These are phyloP conservation scores for Dissophora ornata DNA, from an alignment of 192 early-diverging fungal genomes.

Conservation along the genomic window DNA sequence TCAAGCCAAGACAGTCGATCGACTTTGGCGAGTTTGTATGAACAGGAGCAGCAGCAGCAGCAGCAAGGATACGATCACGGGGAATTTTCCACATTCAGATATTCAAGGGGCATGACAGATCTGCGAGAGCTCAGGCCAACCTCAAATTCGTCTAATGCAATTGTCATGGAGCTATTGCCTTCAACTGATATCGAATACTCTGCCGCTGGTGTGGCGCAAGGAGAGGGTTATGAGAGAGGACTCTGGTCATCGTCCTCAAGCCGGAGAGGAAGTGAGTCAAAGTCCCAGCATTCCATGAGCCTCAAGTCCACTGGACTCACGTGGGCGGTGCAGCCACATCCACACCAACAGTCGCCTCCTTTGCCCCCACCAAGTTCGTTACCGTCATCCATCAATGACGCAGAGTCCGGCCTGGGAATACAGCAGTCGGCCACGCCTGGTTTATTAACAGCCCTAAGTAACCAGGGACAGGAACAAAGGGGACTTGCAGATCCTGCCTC, in stretches of 20 bases:
- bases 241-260: not conserved
- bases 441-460: not conserved
- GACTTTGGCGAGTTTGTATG: constrained; percentile 7
- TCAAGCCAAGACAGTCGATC: constrained; percentile 9
- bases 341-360: not conserved
- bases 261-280: constrained; percentile 6
- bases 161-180: no score
- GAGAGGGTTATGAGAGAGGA: no score
- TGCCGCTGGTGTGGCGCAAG: no score
- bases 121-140: constrained; percentile 1
- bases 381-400: constrained; percentile 1
- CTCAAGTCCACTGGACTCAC: constrained; percentile 10
- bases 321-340: constrained; percentile 19
- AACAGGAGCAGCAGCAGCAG: constrained; percentile 9
- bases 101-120: not conserved
- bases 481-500: not conserved
- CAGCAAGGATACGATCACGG: constrained; percentile 1
- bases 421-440: not conserved
- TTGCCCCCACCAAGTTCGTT: not conserved
- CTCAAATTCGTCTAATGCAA: not conserved
- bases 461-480: not conserved
- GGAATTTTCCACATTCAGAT: not conserved
- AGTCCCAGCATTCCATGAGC: not conserved
- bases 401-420: not conserved
- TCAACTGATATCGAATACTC: no score